Conservation (phyloP, 2,329 filamentous ascomycete genomes). For the Cercospora sp. region DNA sequence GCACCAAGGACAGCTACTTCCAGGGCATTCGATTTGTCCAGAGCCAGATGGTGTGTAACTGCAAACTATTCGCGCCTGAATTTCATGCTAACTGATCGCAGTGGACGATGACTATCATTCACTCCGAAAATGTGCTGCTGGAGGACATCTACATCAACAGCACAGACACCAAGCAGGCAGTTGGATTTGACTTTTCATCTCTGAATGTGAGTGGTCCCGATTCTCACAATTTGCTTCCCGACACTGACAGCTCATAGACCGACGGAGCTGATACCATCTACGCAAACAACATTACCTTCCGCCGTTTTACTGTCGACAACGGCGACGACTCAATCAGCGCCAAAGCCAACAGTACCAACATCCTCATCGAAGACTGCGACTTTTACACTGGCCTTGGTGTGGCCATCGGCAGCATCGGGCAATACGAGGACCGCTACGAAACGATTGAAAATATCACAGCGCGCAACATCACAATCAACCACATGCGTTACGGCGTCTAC, state of each 20-base stretch:
- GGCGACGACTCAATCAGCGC: slow-evolving; percentile 56
- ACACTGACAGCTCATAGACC: slow-evolving; percentile 33
- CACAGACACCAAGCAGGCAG: slow-evolving; percentile 37
- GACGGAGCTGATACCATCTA: slow-evolving; percentile 56
- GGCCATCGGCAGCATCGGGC: slow-evolving; percentile 59
- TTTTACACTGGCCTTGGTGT: slow-evolving; percentile 55
- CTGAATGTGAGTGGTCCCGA: slow-evolving; percentile 31
- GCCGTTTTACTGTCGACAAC: slow-evolving; percentile 52
- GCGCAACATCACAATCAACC: slow-evolving; percentile 43
- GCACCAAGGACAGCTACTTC: slow-evolving; percentile 51
- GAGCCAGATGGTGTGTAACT: slow-evolving; percentile 56
- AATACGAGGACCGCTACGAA: slow-evolving; percentile 53
- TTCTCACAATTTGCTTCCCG: too few species aligned
- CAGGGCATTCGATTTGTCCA: slow-evolving; percentile 54
- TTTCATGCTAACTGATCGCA: background rate
- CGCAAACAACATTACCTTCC: slow-evolving; percentile 53
- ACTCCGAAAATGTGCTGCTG: slow-evolving; percentile 50
- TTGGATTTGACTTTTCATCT: slow-evolving; percentile 16
- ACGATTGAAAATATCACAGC: slow-evolving; percentile 53
- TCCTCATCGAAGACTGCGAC: slow-evolving; percentile 50
- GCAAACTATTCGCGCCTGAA: background rate
- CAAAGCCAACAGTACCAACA: slow-evolving; percentile 58
- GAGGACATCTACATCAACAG: slow-evolving; percentile 57
- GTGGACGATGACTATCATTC: slow-evolving; percentile 51
- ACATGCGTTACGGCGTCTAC: slow-evolving; percentile 24